A percentile compares a stretch with the other conserved stretches of the same genome.
phyloP scores from a whole-genome alignment of 257 asterid species.

The Solanum dulcamara region DNA sequence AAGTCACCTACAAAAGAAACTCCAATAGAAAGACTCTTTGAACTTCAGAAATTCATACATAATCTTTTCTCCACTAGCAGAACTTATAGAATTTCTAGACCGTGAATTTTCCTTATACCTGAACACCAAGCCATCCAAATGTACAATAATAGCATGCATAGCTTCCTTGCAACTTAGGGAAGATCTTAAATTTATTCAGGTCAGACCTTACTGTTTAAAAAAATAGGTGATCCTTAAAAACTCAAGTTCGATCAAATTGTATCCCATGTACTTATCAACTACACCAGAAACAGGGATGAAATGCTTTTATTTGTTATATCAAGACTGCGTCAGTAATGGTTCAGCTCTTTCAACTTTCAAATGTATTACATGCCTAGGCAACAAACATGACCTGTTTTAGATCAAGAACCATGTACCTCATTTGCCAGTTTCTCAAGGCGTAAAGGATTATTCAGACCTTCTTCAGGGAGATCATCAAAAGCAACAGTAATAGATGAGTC shows the following conservation, averaged over 20 bases:
- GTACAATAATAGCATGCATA: not conserved
- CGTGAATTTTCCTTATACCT: not conserved
- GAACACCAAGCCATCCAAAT: not conserved
- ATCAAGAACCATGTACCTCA: slow-evolving; percentile 46
- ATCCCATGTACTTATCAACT: not conserved
- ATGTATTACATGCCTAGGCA: not conserved
- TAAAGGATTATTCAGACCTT: slow-evolving; percentile 75
- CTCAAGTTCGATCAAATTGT: not conserved
- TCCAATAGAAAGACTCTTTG: not conserved
- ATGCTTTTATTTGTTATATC: not conserved
- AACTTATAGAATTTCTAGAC: not conserved
- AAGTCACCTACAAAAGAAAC: slow-evolving; percentile 60
- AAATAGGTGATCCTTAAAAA: not conserved
- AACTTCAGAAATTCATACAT: not conserved
- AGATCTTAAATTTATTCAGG: not conserved
- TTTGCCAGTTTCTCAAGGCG: slow-evolving; percentile 91
- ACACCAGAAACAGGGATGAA: not conserved
- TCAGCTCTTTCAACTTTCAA: not conserved
- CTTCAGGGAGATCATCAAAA: slow-evolving; percentile 93
- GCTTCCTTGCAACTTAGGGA: not conserved
- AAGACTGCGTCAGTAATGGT: not conserved
- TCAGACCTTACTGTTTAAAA: not conserved
- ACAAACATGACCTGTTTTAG: not conserved
- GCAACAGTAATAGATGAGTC: slow-evolving; percentile 90
- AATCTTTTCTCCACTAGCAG: not conserved